Percentiles rank a stretch among this genome's conserved stretches.
Evolutionary conservation across 2,329 filamentous ascomycete genomes (phyloP).

Genomic region (Penicillium italicum): DNA sequence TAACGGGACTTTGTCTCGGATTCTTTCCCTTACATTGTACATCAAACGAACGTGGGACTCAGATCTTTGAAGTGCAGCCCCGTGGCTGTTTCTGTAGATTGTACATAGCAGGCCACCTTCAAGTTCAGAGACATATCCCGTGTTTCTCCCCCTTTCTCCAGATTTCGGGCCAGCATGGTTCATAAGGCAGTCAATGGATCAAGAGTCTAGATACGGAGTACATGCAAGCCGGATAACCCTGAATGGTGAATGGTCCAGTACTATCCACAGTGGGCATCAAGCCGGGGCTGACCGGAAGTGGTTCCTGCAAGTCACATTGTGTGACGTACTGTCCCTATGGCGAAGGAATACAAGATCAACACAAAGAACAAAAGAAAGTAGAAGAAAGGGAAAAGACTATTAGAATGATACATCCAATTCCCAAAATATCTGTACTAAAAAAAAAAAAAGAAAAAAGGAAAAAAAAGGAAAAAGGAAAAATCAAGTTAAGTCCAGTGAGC

Average conservation of each 20-base stretch:
- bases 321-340: constrained; percentile 5
- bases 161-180: background rate
- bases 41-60: constrained; percentile 1
- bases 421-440: background rate
- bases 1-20: background rate
- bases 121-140: background rate
- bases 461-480: background rate
- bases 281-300: constrained; percentile 14
- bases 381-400: background rate
- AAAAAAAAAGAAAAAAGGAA: background rate
- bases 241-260: constrained; percentile 1
- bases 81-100: background rate
- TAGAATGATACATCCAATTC: background rate
- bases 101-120: background rate
- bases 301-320: constrained; percentile 8
- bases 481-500: background rate
- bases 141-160: background rate
- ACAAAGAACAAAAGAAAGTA: background rate
- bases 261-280: constrained; percentile 7
- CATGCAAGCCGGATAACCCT: background rate
- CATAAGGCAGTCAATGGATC: background rate
- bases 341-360: background rate
- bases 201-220: background rate
- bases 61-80: background rate
- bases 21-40: background rate